Evolutionary conservation across 1,284 basidiomycete genomes (phyloP), one percentile per base, ranked within the genome.

Genomic region (Tranzscheliella williamsii): DNA sequence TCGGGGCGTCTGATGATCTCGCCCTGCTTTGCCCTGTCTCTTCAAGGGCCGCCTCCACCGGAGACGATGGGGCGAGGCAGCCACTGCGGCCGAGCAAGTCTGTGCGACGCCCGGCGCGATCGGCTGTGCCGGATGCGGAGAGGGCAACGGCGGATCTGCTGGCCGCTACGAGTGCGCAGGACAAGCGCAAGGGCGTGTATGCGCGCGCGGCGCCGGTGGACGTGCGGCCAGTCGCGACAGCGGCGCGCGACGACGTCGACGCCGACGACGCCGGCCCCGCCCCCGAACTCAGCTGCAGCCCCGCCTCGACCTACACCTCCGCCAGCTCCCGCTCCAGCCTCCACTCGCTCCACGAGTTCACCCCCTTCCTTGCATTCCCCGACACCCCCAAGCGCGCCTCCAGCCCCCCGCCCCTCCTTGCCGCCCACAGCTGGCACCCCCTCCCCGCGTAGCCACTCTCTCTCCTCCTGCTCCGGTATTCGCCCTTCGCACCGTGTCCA

Each of bases 121-220:
- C 36, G 30, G 36, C 11, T 22, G 9, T 29, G 26, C n/a, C 26
- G 26, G 9, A 9, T 29, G 9, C 26, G n/a, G n/a, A n/a, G 9
- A 9, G 9, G 26, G 26, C 26, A 9, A n/a, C 26, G n/a, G 9
- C n/a, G 26, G 26, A n/a, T 29, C 26, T 9, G 26, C 9, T 29
- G 9, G 9, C 26, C n/a, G 9, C 26, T 29, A 9, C n/a, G 26
- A 44, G 44, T 29, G 49, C 45, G 3, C 42, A 52, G 24, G 56
- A 60, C 17, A 60, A 60, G 42, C 29, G 56, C 13, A 60, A 60
- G 24, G 56, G 42, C 2, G 46, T 60, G n/a, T 54, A 54, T 8
- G 55, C 45, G 17, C 9, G 32, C 5, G 33, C 36, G 1, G n/a
- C n/a, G n/a, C n/a, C n/a, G n/a, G n/a, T n/a, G n/a, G n/a, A n/a